Base-by-base conservation (phyloP, 2,329 filamentous ascomycete genomes). In the Fusarium scirpi region DNA sequence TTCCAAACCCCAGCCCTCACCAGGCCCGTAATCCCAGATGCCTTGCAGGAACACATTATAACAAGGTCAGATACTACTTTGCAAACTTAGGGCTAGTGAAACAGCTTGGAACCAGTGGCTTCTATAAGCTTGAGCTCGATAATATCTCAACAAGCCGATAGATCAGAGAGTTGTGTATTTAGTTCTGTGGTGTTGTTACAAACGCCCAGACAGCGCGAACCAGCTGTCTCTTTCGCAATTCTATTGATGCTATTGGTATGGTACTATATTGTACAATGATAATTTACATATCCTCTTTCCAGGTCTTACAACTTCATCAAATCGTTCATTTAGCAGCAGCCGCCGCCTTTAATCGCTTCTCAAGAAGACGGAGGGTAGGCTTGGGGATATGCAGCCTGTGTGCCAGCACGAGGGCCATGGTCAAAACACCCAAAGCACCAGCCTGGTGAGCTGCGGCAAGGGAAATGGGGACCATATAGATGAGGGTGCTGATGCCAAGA, bases 361-460 rank as follows among this genome's bases (percentile, higher is more conserved):
- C 82, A 29, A 94, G 81, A 65, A 92, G 77, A 57, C 84, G 85
- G 52, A 91, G 80, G 2, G 89, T 89, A 30, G 89, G 83, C 71
- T 85, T 89, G 3, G 94, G 92, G 56, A 94, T 85, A 82, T 92
- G 92, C 58, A 97, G 81, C 43, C 94, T 87, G 74, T 91, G 94
- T 13, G 92, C 93, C 40, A 98, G 83, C 2, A 98, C 86, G 24
- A 97, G 83, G 1, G 91, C 91, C 46, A 93, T 94, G 0, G 93
- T 97, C 65, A 99, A 82, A 22, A 99, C 84, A 4, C 93, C 93
- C 72, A 99, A 82, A 64, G 91, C 93, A 41, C 96, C 95, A 3
- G 96, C 96, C 82, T 99, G 96, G 80, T 99, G 96, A 10, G 93
- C 90, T 5, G 95, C 94, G 1, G 95, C 96, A 12, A 99, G 84